These are phyloP conservation scores for Ustilago loliicola DNA, from an alignment of 1,284 basidiomycete species.

Conservation along the genomic window DNA sequence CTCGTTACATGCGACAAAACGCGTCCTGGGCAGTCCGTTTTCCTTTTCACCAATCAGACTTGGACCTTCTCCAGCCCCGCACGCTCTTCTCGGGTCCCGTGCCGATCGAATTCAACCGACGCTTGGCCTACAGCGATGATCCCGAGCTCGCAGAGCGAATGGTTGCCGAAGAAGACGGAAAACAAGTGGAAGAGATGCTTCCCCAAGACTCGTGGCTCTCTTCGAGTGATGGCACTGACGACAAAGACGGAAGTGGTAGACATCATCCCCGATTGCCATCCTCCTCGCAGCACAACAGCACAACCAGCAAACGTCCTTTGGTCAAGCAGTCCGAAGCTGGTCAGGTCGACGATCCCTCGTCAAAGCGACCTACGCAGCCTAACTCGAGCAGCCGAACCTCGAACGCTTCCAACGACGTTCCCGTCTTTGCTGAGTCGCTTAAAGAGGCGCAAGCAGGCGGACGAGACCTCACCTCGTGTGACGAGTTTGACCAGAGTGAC, in stretches of 20 bases:
- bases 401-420: no score
- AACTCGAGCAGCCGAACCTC: no score
- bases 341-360: background rate
- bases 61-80: constrained; percentile 3
- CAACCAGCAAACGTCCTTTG: background rate
- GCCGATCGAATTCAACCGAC: constrained; percentile 2
- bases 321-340: constrained; percentile 1
- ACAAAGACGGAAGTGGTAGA: background rate
- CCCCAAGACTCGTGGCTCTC: background rate
- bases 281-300: background rate
- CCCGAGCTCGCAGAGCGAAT: constrained; percentile 3
- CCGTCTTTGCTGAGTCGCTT: no score
- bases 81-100: background rate
- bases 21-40: background rate
- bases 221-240: background rate
- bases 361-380: no score
- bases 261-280: background rate
- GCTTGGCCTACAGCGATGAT: constrained; percentile 6
- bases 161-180: constrained; percentile 1
- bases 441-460: no score
- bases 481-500: no score
- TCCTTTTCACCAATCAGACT: constrained; percentile 1
- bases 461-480: no score
- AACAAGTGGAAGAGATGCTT: background rate
- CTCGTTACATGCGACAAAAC: background rate